phyloP scores from a whole-genome alignment of 257 asterid genomes.

The Parsonsia alboflavescens region DNA sequence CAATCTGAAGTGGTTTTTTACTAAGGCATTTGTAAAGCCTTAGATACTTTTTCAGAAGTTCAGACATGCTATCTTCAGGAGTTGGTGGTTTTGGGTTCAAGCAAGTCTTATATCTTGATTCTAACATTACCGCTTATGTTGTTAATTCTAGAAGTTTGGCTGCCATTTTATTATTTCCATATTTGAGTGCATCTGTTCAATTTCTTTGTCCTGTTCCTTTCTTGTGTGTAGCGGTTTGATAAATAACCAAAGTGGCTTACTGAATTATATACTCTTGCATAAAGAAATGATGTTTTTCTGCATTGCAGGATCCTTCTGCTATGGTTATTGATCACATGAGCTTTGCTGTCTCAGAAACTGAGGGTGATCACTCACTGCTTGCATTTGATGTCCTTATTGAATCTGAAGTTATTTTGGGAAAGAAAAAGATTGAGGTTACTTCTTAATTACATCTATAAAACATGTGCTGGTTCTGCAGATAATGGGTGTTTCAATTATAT shows the following conservation, averaged over 20 bases:
- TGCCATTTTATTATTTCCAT: background rate
- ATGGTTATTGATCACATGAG: slow-evolving; percentile 61
- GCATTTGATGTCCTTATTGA: slow-evolving; percentile 51
- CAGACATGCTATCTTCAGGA: background rate
- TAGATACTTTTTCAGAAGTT: background rate
- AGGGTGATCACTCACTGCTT: slow-evolving; percentile 68
- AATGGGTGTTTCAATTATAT: background rate
- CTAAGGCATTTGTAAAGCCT: background rate
- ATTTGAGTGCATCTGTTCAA: background rate
- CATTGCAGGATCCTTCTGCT: slow-evolving; percentile 53
- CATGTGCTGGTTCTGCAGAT: background rate
- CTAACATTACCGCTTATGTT: too few relatives aligned
- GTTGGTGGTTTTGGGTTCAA: too few relatives aligned
- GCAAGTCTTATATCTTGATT: background rate
- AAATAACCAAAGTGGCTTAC: too few relatives aligned
- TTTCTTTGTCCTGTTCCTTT: background rate
- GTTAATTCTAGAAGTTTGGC: background rate
- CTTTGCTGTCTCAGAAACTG: slow-evolving; percentile 57
- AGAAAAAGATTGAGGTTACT: slow-evolving; percentile 53
- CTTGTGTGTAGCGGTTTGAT: background rate
- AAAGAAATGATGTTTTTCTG: background rate
- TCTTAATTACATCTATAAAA: background rate
- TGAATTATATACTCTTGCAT: background rate
- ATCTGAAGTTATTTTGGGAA: slow-evolving; percentile 63
- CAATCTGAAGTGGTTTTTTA: background rate